Conservation (phyloP, 352 stramenopile genomes). For the Pythium aristosporum region DNA sequence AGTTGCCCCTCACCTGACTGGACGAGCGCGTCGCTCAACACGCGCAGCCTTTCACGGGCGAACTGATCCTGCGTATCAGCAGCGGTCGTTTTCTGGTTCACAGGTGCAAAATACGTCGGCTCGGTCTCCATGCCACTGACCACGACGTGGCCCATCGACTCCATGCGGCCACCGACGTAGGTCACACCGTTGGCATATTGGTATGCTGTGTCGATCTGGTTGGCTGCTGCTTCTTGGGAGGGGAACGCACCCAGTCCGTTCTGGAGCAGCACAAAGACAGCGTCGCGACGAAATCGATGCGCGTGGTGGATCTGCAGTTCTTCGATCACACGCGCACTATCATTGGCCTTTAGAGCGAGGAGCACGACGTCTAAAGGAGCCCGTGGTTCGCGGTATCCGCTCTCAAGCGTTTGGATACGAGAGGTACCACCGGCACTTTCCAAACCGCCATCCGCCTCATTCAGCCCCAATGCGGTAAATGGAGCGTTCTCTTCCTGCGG, state of each 20-base stretch:
- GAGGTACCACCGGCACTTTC: conserved; percentile 24
- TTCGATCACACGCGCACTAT: conserved; percentile 41
- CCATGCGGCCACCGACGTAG: conserved; percentile 52
- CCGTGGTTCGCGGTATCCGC: neutral
- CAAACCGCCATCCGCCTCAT: conserved; percentile 9
- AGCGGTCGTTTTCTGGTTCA: conserved; percentile 7
- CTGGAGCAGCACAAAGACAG: conserved; percentile 61
- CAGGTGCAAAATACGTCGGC: conserved; percentile 54
- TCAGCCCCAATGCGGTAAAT: conserved; percentile 3
- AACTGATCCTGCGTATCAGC: neutral
- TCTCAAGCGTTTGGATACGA: conserved; percentile 37
- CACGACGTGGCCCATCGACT: conserved; percentile 42
- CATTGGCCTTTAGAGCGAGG: conserved; percentile 68
- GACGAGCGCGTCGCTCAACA: conserved; percentile 34
- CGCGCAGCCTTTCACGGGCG: conserved; percentile 5
- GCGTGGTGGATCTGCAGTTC: conserved; percentile 33
- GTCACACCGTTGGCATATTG: conserved; percentile 64
- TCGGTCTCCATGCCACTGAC: conserved; percentile 46
- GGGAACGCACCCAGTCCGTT: conserved; percentile 61
- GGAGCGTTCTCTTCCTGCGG: neutral
- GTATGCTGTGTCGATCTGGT: conserved; percentile 17
- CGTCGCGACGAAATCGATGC: conserved; percentile 43
- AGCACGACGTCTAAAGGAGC: conserved; percentile 55
- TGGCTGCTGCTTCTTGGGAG: neutral
- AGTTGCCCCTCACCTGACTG: conserved; percentile 35